Evolutionary conservation across 2,329 filamentous ascomycete genomes (phyloP), one percentile per base, ranked within the genome.

Genomic region (Paraphoma chrysanthemicola): DNA sequence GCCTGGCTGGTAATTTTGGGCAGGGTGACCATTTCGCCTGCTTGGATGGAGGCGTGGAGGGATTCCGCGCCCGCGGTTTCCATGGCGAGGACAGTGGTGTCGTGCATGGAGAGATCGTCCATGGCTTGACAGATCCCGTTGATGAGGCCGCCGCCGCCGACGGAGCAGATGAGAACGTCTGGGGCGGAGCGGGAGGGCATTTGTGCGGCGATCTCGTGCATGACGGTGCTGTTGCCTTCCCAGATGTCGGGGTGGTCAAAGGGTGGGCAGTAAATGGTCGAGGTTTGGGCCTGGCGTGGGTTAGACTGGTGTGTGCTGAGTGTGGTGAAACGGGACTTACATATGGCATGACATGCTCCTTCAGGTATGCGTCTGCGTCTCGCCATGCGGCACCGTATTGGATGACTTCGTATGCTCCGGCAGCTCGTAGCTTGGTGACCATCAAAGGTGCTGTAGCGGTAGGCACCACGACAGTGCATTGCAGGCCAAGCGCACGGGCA

Each of bases 101-200:
- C 51, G 38, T 52, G 31, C 60, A 73, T 71, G 17, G 65, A 66
- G 6, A 73, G 60, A 57, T 79, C 75, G 67, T 88, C 83, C 23
- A 93, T 80, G 9, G 90, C 91, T 70, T 88, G 81, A 77, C 91
- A 86, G 53, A 96, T 78, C 4, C 92, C 92, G 68, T 89, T 90
- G 50, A 96, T 83, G 18, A 96, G 78, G 0, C 92, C 92, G 14
- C 92, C 92, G 9, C 92, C 92, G 6, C 92, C 92, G 38, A 93
- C 90, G 56, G 84, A 89, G 76, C 90, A 94, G 44, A 95, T 84
- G 11, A 96, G 81, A 3, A 83, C 90, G 67, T 93, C 88, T 3
- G 90, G 83, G 9, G 80, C 79, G 1, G 76, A 75, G 3, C 77
- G 75, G 31, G 69, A 68, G 58, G 74, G 56, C 59, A 82, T 68